These are phyloP conservation scores for Telopea speciosissima DNA, from an alignment of 177 flowering plant species.

Conservation along the genomic window DNA sequence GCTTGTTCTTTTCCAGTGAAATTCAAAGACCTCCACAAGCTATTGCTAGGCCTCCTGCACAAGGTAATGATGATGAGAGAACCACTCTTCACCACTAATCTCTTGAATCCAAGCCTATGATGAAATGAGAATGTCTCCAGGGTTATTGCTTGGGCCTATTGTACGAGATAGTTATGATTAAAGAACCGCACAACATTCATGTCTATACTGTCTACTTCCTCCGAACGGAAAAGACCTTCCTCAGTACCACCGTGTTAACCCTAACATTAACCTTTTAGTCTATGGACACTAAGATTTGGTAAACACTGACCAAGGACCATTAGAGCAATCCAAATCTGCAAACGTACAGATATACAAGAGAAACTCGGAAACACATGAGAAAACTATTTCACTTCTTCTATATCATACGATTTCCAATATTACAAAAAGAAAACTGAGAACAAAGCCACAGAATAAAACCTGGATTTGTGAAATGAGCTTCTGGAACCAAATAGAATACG, in stretches of 20 bases:
- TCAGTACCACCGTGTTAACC: not conserved
- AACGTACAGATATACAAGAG: not conserved
- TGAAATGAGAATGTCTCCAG: not conserved
- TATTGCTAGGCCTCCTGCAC: too few relatives aligned
- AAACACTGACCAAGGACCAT: not conserved
- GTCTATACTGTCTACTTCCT: too few relatives aligned
- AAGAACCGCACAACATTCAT: too few relatives aligned
- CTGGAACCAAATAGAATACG: conserved; percentile 58
- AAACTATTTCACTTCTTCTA: not conserved
- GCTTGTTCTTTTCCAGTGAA: too few relatives aligned
- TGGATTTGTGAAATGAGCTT: conserved; percentile 53
- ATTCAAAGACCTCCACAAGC: too few relatives aligned
- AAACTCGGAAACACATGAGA: not conserved
- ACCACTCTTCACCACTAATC: not conserved
- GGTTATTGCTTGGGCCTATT: not conserved
- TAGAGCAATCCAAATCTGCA: too few relatives aligned
- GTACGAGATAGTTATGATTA: too few relatives aligned
- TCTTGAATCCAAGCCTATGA: not conserved
- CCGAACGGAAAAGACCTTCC: not conserved
- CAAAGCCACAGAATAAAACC: conserved; percentile 32
- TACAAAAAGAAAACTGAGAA: not conserved
- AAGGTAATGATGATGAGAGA: not conserved
- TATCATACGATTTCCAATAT: not conserved
- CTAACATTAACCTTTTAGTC: not conserved
- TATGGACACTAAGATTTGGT: not conserved